Evolutionary conservation across 495 filamentous ascomycete species (phyloP).

Genomic region (Xylaria intraflava): DNA sequence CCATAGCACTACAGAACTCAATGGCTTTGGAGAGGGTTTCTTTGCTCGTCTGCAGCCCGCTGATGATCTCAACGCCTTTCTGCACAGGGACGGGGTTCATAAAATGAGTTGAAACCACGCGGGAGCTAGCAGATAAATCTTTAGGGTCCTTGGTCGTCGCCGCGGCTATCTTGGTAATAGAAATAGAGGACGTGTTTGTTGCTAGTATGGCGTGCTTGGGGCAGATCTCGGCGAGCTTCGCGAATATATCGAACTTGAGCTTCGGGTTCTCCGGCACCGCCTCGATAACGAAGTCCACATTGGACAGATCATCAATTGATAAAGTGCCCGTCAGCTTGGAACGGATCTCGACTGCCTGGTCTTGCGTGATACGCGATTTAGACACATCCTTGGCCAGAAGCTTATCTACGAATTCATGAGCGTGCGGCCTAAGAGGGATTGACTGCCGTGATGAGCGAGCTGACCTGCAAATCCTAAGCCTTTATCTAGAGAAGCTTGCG

Average conservation of each 20-base stretch:
- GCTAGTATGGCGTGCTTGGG: conserved; percentile 86
- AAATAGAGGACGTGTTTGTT: conserved; percentile 96
- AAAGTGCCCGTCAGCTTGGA: conserved; percentile 62
- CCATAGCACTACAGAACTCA: conserved; percentile 82
- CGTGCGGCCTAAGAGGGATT: not conserved
- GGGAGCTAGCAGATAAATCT: conserved; percentile 72
- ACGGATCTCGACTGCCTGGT: conserved; percentile 64
- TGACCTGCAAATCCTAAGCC: conserved; percentile 82
- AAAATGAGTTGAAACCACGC: conserved; percentile 95
- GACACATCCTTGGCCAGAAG: conserved; percentile 86
- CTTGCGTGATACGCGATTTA: conserved; percentile 74
- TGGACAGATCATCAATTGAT: conserved; percentile 68
- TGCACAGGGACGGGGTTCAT: conserved; percentile 99
- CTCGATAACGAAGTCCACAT: conserved; percentile 95
- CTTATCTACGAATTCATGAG: conserved; percentile 55
- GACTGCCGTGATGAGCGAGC: not conserved
- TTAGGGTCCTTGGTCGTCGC: conserved; percentile 69
- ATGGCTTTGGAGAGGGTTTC: conserved; percentile 78
- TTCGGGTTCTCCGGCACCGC: conserved; percentile 88
- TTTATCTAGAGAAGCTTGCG: conserved; percentile 82
- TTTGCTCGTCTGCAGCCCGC: conserved; percentile 81
- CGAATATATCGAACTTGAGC: conserved; percentile 85
- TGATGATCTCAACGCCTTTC: conserved; percentile 96
- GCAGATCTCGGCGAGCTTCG: conserved; percentile 72
- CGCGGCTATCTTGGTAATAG: conserved; percentile 91